phyloP scores from a whole-genome alignment of 208 protist genomes.

The Trichomonas vaginalis region DNA sequence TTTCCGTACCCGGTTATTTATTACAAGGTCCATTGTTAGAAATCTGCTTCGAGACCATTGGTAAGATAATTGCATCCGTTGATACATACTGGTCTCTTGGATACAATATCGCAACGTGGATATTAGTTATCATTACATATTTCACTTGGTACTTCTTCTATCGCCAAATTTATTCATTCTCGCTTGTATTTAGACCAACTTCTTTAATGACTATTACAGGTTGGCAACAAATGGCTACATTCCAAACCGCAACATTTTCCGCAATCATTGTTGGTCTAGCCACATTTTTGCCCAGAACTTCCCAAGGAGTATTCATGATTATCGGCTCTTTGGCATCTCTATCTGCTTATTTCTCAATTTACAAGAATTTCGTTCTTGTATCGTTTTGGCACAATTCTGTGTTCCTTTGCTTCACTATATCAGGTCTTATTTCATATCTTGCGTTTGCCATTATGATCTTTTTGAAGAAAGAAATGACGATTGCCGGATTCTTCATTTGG shows the following conservation, averaged over 20 bases:
- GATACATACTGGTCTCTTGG: neutral
- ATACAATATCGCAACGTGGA: too few species aligned
- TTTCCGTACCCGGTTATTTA: neutral
- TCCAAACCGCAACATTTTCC: neutral
- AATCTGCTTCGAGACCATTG: neutral
- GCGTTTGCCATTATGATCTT: too few species aligned
- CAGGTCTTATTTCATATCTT: too few species aligned
- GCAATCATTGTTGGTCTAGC: neutral
- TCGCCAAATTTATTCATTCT: neutral
- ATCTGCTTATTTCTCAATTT: neutral
- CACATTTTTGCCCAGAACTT: neutral
- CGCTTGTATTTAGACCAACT: neutral
- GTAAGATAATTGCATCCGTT: neutral
- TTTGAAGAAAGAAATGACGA: neutral
- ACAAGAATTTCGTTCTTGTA: neutral
- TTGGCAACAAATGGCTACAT: neutral
- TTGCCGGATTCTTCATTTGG: neutral
- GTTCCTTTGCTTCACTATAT: too few species aligned
- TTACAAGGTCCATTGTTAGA: neutral
- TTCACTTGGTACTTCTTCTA: neutral
- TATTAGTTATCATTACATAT: neutral
- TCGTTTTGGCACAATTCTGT: neutral
- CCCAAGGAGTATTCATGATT: neutral
- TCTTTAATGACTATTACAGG: neutral
- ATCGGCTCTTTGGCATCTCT: neutral